A percentile compares a stretch with the other conserved stretches of the same genome.
phyloP scores from a whole-genome alignment of 116 monocot genomes.

The Phalaenopsis hybrid region DNA sequence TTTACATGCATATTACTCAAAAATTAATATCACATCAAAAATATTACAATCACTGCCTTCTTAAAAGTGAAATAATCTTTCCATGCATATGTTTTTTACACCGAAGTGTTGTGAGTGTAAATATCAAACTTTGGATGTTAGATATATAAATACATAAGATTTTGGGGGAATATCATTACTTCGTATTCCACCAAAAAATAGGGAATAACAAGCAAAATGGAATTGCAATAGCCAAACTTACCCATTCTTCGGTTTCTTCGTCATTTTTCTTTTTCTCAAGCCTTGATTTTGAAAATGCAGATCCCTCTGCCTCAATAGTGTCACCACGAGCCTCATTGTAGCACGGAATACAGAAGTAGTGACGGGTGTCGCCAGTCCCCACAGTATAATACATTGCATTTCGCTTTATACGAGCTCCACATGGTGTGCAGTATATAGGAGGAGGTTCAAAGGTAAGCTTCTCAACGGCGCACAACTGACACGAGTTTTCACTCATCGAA shows the following conservation, averaged over 20 bases:
- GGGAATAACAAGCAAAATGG: background rate
- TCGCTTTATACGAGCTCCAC: conserved; percentile 88
- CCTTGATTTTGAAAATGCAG: conserved; percentile 47
- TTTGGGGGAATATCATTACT: too few relatives aligned
- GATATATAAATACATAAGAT: too few relatives aligned
- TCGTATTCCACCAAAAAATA: background rate
- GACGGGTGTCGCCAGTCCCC: conserved; percentile 67
- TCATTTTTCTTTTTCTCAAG: conserved; percentile 88
- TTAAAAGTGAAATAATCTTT: too few relatives aligned
- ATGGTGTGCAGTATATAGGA: conserved; percentile 86
- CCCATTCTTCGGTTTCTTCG: conserved; percentile 91
- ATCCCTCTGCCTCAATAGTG: conserved; percentile 64
- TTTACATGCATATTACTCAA: too few relatives aligned
- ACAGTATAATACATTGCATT: conserved; percentile 77
- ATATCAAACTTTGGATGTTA: too few relatives aligned
- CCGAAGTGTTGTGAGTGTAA: too few relatives aligned
- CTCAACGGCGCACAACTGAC: conserved; percentile 81
- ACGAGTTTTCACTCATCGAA: conserved; percentile 82
- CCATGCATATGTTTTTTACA: too few relatives aligned
- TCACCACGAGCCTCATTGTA: conserved; percentile 87
- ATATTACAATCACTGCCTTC: too few relatives aligned
- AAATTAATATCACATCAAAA: too few relatives aligned
- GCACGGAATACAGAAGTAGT: conserved; percentile 78
- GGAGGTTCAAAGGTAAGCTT: conserved; percentile 94
- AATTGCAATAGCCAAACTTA: conserved; percentile 18